Evolutionary conservation across 176 grass and related monocot species (phyloP).

Genomic region (Raddia guianensis): DNA sequence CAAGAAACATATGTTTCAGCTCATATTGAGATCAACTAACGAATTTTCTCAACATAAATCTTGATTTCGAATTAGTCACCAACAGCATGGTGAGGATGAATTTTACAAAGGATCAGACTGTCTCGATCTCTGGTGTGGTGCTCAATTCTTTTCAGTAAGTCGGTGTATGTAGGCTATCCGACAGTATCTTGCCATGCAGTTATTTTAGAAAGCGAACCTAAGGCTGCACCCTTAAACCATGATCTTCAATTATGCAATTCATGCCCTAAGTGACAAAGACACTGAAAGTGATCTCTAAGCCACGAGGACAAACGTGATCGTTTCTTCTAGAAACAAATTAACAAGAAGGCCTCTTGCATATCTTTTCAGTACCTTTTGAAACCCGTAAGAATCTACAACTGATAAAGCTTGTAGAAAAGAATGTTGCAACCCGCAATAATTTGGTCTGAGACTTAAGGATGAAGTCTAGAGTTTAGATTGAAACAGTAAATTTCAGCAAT

Average conservation of each 20-base stretch:
- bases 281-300: not conserved
- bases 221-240: not conserved
- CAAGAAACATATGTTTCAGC: not conserved
- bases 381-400: not conserved
- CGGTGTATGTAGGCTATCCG: not conserved
- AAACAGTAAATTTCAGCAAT: not conserved
- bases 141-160: not conserved
- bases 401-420: not conserved
- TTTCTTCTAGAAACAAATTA: not conserved
- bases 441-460: too few relatives aligned
- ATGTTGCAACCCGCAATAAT: too few relatives aligned
- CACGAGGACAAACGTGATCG: not conserved
- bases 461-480: too few relatives aligned
- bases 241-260: not conserved
- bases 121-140: not conserved
- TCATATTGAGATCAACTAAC: not conserved
- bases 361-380: conserved; percentile 9
- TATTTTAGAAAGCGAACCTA: not conserved
- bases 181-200: not conserved
- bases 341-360: not conserved
- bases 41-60: not conserved
- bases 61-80: not conserved
- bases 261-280: not conserved
- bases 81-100: not conserved
- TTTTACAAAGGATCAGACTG: not conserved